phyloP scores from a whole-genome alignment of 345 rosid genomes.

The Boechera divaricarpa region DNA sequence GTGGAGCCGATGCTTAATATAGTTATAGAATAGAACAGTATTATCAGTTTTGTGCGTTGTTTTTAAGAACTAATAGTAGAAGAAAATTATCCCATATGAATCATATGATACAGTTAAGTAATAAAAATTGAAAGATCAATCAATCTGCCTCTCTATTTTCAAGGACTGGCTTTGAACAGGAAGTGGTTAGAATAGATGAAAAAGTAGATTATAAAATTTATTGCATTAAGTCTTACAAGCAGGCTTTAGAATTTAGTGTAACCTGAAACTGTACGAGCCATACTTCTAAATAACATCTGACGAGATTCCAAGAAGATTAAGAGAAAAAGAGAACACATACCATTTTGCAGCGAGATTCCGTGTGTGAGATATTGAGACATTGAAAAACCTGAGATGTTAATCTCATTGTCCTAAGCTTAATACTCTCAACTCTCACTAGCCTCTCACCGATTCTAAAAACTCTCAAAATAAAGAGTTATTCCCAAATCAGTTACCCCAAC shows the following conservation, averaged over 20 bases:
- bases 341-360: conserved; percentile 24
- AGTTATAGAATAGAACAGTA: no score
- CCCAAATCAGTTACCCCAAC: conserved; percentile 36
- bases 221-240: conserved; percentile 17
- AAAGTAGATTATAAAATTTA: conserved; percentile 1
- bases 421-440: conserved; percentile 28
- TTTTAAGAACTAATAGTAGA: no score
- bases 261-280: conserved; percentile 35
- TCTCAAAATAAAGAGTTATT: conserved; percentile 36
- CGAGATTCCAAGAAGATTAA: conserved; percentile 20
- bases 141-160: no score
- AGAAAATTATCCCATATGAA: no score
- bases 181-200: neutral
- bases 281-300: conserved; percentile 19
- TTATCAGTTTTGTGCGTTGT: no score
- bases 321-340: conserved; percentile 28
- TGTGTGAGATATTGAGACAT: conserved; percentile 14
- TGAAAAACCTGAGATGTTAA: conserved; percentile 28
- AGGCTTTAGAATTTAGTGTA: conserved; percentile 18
- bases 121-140: no score
- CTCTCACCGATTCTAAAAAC: conserved; percentile 38
- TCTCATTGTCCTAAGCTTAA: conserved; percentile 38
- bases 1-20: neutral
- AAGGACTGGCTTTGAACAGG: no score
- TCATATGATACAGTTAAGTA: no score